phyloP scores from a whole-genome alignment of 495 filamentous ascomycete species.

The Jackrogersella multiformis region DNA sequence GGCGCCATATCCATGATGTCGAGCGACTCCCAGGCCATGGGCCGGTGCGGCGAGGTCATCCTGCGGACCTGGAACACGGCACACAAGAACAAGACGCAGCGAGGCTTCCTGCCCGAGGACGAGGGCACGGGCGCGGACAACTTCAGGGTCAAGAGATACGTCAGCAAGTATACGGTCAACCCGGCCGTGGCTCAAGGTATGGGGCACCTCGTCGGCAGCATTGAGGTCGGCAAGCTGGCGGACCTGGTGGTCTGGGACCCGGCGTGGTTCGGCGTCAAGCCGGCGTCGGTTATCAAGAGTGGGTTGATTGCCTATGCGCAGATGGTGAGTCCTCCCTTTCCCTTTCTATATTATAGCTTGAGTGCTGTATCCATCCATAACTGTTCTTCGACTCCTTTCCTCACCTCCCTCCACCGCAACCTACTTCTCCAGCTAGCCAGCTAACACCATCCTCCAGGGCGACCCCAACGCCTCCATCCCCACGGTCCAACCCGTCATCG shows the following conservation, averaged over 20 bases:
- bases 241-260: conserved; percentile 93
- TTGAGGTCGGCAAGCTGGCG: conserved; percentile 91
- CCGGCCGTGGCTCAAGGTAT: conserved; percentile 94
- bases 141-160: conserved; percentile 90
- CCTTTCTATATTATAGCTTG: no score
- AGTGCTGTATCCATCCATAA: no score
- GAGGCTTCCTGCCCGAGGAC: conserved; percentile 80
- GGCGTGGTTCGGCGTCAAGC: conserved; percentile 89
- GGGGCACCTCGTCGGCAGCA: conserved; percentile 84
- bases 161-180: conserved; percentile 98
- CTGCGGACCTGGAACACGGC: conserved; percentile 97
- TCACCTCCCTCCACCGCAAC: neutral
- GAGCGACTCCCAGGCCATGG: conserved; percentile 97
- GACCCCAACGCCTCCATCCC: conserved; percentile 95
- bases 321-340: conserved; percentile 69
- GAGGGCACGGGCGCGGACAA: conserved; percentile 87
- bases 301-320: conserved; percentile 86
- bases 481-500: conserved; percentile 85
- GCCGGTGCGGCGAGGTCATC: conserved; percentile 94
- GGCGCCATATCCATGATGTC: conserved; percentile 98
- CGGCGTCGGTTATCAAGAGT: conserved; percentile 83
- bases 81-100: conserved; percentile 95
- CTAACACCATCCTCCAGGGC: no score
- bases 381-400: neutral
- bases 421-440: no score